phyloP scores from a whole-genome alignment of 352 stramenopile genomes.

The Phytophthora sp. region DNA sequence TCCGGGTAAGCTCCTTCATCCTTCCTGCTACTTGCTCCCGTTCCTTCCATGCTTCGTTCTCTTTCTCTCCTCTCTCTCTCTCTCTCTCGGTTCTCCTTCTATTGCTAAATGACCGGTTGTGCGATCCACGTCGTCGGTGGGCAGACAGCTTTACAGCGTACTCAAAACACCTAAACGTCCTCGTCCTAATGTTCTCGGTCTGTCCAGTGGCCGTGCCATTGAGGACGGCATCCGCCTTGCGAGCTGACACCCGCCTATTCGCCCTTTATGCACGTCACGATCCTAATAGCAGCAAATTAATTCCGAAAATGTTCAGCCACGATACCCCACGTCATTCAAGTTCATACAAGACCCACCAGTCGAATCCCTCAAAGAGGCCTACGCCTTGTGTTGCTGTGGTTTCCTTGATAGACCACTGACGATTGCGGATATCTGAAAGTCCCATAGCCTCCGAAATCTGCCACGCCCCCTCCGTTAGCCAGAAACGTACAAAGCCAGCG shows the following conservation, averaged over 20 bases:
- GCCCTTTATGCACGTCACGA: constrained; percentile 91
- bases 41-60: not conserved
- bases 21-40: constrained; percentile 11
- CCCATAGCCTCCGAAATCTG: constrained; percentile 98
- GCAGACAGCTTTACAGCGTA: constrained; percentile 4
- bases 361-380: constrained; percentile 99
- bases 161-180: constrained; percentile 2
- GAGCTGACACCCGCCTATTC: constrained; percentile 50
- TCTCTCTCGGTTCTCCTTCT: constrained; percentile 30
- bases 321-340: not conserved
- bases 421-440: constrained; percentile 97
- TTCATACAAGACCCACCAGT: constrained; percentile 85
- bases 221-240: constrained; percentile 8
- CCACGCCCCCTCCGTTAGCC: constrained; percentile 1
- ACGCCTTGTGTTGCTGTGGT: constrained; percentile 97
- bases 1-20: constrained; percentile 14
- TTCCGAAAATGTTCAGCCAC: constrained; percentile 19
- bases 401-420: constrained; percentile 99
- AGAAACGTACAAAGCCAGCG: too few relatives aligned
- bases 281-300: constrained; percentile 52
- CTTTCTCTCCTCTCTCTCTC: constrained; percentile 22
- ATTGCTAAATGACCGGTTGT: constrained; percentile 28
- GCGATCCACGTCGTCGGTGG: constrained; percentile 11
- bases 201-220: constrained; percentile 12
- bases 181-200: not conserved